Conservation (phyloP, 208 protist species). For the Leishmania guyanensis region DNA sequence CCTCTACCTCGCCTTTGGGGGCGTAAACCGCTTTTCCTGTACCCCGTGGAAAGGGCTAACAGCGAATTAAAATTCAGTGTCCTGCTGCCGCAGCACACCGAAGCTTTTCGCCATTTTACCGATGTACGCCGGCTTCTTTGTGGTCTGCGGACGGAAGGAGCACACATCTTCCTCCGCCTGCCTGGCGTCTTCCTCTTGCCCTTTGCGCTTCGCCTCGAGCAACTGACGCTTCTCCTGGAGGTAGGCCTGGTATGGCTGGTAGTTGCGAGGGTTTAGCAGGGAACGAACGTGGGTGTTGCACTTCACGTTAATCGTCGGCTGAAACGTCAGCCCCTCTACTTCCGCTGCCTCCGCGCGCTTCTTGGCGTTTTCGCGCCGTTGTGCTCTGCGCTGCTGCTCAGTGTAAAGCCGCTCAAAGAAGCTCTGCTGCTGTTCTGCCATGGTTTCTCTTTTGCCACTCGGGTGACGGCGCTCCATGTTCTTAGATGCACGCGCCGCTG, state of each 20-base stretch:
- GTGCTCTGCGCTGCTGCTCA: conserved; percentile 32
- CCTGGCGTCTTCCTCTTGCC: conserved; percentile 34
- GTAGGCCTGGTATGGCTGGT: conserved; percentile 41
- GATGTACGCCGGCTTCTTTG: conserved; percentile 71
- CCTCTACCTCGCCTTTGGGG: background rate
- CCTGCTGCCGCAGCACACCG: conserved; percentile 61
- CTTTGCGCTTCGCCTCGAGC: conserved; percentile 32
- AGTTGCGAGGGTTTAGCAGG: conserved; percentile 53
- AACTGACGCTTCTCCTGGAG: conserved; percentile 35
- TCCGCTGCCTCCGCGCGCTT: conserved; percentile 44
- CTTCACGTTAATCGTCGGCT: conserved; percentile 46
- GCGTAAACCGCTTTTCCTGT: background rate
- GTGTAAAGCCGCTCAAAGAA: conserved; percentile 40
- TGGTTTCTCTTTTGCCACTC: background rate
- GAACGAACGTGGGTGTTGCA: conserved; percentile 56
- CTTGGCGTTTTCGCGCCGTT: conserved; percentile 28
- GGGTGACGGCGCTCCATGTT: conserved; percentile 9
- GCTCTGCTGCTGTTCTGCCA: conserved; percentile 1
- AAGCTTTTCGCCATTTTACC: conserved; percentile 75
- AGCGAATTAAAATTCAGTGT: conserved; percentile 38
- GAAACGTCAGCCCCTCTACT: conserved; percentile 42
- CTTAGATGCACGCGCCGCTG: conserved; percentile 25
- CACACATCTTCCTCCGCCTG: conserved; percentile 43
- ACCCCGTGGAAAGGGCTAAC: background rate
- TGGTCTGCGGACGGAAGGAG: conserved; percentile 73